Evolutionary conservation across 129 eudicot genomes (phyloP).

Genomic region (Scalesia atractyloides): DNA sequence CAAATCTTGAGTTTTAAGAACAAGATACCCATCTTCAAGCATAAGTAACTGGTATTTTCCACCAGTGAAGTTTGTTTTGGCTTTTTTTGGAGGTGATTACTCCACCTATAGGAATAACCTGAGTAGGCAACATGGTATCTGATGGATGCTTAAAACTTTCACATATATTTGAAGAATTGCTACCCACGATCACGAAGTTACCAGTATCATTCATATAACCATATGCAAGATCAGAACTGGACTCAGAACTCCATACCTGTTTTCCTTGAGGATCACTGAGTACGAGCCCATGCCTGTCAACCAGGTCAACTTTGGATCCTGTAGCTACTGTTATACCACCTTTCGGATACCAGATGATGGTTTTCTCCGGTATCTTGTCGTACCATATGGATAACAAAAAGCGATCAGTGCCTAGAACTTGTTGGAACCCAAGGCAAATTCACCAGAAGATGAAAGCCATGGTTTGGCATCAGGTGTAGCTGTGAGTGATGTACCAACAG

Average conservation of each 20-base stretch:
- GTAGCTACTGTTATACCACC: constrained; percentile 12
- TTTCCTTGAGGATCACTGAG: constrained; percentile 30
- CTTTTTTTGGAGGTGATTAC: constrained; percentile 21
- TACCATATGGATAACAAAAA: constrained; percentile 38
- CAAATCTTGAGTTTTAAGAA: constrained; percentile 27
- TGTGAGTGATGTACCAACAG: constrained; percentile 29
- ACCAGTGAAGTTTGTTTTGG: constrained; percentile 30
- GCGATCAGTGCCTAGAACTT: constrained; percentile 12
- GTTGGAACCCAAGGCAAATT: constrained; percentile 49
- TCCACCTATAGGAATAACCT: constrained; percentile 18
- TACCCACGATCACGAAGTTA: constrained; percentile 28
- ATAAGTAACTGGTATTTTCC: constrained; percentile 43
- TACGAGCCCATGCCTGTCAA: constrained; percentile 14
- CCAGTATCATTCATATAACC: no score
- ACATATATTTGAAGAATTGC: constrained; percentile 28
- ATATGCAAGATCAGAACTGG: background rate
- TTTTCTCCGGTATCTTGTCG: constrained; percentile 26
- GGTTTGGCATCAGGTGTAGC: constrained; percentile 10
- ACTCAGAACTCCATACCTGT: constrained; percentile 24
- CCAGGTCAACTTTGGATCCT: constrained; percentile 28
- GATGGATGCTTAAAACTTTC: constrained; percentile 46
- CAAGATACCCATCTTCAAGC: constrained; percentile 44
- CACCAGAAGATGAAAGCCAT: constrained; percentile 39
- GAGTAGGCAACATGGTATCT: constrained; percentile 48
- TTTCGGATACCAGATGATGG: no score